phyloP scores from a whole-genome alignment of 2,329 filamentous ascomycete genomes.

The Fusarium piperis region DNA sequence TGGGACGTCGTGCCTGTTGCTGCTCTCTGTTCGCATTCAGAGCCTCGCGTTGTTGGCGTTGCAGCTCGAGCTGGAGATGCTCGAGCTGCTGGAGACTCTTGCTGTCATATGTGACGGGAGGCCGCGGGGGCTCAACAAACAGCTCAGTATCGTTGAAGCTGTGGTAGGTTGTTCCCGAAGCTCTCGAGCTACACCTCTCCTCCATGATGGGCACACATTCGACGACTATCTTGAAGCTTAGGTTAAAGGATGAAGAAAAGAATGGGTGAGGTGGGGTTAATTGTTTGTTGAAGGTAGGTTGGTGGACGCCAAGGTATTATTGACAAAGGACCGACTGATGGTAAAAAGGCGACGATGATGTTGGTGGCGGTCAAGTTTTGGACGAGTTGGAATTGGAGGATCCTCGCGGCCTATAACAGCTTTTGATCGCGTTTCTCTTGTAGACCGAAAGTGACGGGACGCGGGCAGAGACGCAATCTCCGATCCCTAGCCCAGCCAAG shows the following conservation, averaged over 20 bases:
- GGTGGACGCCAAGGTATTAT: not conserved
- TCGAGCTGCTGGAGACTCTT: constrained; percentile 34
- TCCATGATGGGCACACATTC: constrained; percentile 43
- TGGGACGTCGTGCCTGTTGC: constrained; percentile 41
- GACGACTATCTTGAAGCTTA: constrained; percentile 2
- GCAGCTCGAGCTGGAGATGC: constrained; percentile 33
- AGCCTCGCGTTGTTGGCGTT: constrained; percentile 30
- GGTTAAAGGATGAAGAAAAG: not conserved
- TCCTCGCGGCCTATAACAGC: constrained; percentile 24
- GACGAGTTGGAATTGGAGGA: constrained; percentile 5
- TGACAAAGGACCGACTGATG: not conserved
- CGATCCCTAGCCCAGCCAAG: constrained; percentile 37
- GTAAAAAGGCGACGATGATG: not conserved
- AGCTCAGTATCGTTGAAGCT: constrained; percentile 63
- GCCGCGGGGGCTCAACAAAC: constrained; percentile 53
- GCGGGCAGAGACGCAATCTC: constrained; percentile 31
- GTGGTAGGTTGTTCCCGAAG: constrained; percentile 63
- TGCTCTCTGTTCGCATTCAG: constrained; percentile 11
- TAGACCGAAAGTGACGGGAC: constrained; percentile 12
- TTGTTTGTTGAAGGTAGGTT: not conserved
- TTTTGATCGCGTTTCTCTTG: not conserved
- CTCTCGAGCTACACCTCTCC: constrained; percentile 53
- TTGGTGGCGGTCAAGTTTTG: constrained; percentile 9
- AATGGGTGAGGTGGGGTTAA: not conserved
- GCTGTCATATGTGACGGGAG: constrained; percentile 37